Conservation (phyloP, 495 filamentous ascomycete species). For the Chlorociboria aeruginascens region DNA sequence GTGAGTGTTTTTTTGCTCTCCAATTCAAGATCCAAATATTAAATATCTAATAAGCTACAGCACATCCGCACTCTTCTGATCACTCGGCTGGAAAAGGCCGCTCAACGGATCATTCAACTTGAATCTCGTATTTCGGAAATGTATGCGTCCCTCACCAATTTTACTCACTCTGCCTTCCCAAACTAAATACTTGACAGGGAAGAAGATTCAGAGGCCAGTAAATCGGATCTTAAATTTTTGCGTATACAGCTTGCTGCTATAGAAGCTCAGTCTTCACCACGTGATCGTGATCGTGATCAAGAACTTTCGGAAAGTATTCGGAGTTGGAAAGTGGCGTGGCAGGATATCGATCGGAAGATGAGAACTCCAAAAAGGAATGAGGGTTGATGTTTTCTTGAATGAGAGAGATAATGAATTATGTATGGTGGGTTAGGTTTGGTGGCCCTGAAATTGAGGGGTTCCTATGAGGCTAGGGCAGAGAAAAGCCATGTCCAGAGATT, state of each 20-base stretch:
- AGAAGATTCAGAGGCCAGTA: slow-evolving; percentile 24
- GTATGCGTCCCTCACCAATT: slow-evolving; percentile 20
- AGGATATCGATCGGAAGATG: slow-evolving; percentile 15
- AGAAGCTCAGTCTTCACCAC: slow-evolving; percentile 34
- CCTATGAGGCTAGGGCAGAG: no score
- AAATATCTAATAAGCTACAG: slow-evolving; percentile 18
- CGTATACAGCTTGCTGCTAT: slow-evolving; percentile 41
- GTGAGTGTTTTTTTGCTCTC: slow-evolving; percentile 22
- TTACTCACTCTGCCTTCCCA: background rate
- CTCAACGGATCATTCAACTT: slow-evolving; percentile 37
- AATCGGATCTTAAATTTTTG: slow-evolving; percentile 36
- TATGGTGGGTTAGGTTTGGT: no score
- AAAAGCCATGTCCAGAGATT: no score
- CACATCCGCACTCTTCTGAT: slow-evolving; percentile 41
- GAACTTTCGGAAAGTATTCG: slow-evolving; percentile 19
- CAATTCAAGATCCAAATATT: background rate
- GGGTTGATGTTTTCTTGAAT: no score
- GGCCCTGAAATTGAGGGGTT: no score
- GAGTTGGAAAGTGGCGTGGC: slow-evolving; percentile 22
- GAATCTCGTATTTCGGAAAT: slow-evolving; percentile 35
- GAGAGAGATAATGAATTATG: no score
- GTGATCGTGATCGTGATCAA: slow-evolving; percentile 28
- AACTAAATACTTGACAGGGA: slow-evolving; percentile 17
- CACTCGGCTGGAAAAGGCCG: slow-evolving; percentile 36
- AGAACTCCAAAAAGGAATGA: slow-evolving; percentile 12